These are phyloP conservation scores for Yamadazyma diddensiae DNA, from an alignment of 1,139 yeast species.

Conservation along the genomic window DNA sequence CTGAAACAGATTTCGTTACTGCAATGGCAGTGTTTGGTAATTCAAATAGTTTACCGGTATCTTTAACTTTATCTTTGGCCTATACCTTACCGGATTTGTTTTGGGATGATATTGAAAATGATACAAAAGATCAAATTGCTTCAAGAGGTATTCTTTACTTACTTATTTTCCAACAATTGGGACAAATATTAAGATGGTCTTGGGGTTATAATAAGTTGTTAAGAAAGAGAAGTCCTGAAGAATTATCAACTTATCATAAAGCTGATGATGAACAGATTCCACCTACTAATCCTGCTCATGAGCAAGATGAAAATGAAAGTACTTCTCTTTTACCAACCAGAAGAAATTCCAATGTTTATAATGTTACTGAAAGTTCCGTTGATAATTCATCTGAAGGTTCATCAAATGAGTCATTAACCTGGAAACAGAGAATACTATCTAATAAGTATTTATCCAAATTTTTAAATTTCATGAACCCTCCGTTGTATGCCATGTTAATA, in stretches of 20 bases:
- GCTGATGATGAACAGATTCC: slow-evolving; percentile 10
- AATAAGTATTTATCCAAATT: slow-evolving; percentile 8
- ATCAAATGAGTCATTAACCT: slow-evolving; percentile 1
- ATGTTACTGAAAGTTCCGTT: slow-evolving; percentile 2
- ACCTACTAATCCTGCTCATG: not conserved
- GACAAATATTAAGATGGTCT: slow-evolving; percentile 83
- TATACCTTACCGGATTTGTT: slow-evolving; percentile 67
- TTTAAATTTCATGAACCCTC: slow-evolving; percentile 77
- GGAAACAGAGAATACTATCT: not conserved
- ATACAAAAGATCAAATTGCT: slow-evolving; percentile 68
- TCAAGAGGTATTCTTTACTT: slow-evolving; percentile 77
- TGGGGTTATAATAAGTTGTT: slow-evolving; percentile 85
- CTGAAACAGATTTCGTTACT: slow-evolving; percentile 76
- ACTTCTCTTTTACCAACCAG: slow-evolving; percentile 9
- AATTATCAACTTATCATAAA: slow-evolving; percentile 30
- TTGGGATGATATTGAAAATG: slow-evolving; percentile 73
- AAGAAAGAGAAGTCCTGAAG: slow-evolving; percentile 46
- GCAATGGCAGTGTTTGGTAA: slow-evolving; percentile 91
- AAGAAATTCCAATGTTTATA: slow-evolving; percentile 2
- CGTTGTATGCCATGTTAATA: slow-evolving; percentile 85
- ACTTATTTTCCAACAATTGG: slow-evolving; percentile 79
- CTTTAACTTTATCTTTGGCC: slow-evolving; percentile 67
- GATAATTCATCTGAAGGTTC: slow-evolving; percentile 7
- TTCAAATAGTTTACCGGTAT: slow-evolving; percentile 78
- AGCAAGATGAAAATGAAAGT: slow-evolving; percentile 9